Evolutionary conservation across 208 protist genomes (phyloP).

Genomic region (Lotmaria passim): DNA sequence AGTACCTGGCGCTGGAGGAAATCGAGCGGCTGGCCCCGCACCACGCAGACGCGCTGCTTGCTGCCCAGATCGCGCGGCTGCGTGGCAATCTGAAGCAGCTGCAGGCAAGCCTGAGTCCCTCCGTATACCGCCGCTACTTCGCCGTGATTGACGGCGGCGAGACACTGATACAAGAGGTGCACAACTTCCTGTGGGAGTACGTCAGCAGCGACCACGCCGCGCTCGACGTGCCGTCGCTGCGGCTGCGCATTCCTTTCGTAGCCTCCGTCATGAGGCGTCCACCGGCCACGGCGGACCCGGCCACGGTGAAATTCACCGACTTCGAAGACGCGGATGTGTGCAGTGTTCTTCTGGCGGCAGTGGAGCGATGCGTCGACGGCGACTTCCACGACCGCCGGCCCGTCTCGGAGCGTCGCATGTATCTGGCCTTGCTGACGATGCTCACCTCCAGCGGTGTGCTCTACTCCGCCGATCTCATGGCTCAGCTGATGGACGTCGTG

Average conservation of each 20-base stretch:
- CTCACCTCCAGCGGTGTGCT: conserved; percentile 82
- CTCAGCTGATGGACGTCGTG: conserved; percentile 89
- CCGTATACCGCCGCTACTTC: conserved; percentile 78
- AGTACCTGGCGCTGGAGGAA: conserved; percentile 73
- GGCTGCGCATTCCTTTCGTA: conserved; percentile 79
- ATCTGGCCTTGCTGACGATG: conserved; percentile 79
- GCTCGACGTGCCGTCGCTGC: conserved; percentile 69
- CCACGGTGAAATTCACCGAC: conserved; percentile 39
- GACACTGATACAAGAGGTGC: conserved; percentile 66
- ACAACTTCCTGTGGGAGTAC: conserved; percentile 90
- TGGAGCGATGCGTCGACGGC: conserved; percentile 72
- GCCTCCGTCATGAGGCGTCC: conserved; percentile 72
- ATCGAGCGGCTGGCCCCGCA: conserved; percentile 68
- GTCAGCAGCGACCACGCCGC: conserved; percentile 74
- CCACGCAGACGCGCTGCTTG: conserved; percentile 60
- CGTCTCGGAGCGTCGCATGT: conserved; percentile 73
- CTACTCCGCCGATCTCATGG: conserved; percentile 77
- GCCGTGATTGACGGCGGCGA: conserved; percentile 52
- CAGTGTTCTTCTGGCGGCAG: conserved; percentile 73
- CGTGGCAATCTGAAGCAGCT: conserved; percentile 74
- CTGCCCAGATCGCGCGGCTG: conserved; percentile 65
- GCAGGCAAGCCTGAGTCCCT: conserved; percentile 58
- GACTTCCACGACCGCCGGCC: conserved; percentile 65
- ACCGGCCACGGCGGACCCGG: conserved; percentile 27
- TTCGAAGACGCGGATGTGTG: conserved; percentile 87